Base-by-base conservation (phyloP, 257 asterid species). In the Schizonepeta tenuifolia region DNA sequence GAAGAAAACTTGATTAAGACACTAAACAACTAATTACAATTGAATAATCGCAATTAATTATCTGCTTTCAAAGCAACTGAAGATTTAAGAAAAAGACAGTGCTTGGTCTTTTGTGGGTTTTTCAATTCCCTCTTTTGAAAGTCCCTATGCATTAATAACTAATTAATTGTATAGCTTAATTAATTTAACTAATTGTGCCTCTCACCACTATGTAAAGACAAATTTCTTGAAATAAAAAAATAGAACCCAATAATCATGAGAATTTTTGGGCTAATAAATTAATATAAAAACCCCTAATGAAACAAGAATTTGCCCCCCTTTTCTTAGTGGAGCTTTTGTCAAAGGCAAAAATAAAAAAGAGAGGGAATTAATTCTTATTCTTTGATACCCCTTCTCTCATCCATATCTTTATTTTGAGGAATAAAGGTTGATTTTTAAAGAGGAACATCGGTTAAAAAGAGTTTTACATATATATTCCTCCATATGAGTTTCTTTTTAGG, bases 381-480 rank as follows among this genome's bases (percentile, higher is more conserved):
- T 57, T 79, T 73, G 80, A 82, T 82, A 36, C 83, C 73, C 73
- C 72, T 82, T 55, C 64, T 70, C 71, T 78, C 83, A 75, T 62
- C 82, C 83, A 69, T 57, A 35, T 75, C 78, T 82, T 72, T 76
- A 72, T 65, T 74, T 67, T 54, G 66, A 72, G 76, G 86, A 82
- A 82, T 82, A 82, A 79, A 79, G 86, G 86, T 54, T 69, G 20
- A 1, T 58, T 63, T 75, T 41, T 6, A 72, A 76, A 79, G 69
- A 73, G 55, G 69, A 68, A 46, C 67, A 65, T 26, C 24, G n/a
- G 22, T 54, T 28, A 31, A 51, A 28, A 55, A 50, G 68, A 17
- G 38, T 65, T 28, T 7, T 43, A 20, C 17, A 15, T 26, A 65
- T n/a, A 77, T 71, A 73, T 69, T 62, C 60, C 22, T 18, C 18